Base-by-base conservation (phyloP, 257 asterid species). In the Penstemon eatonii region DNA sequence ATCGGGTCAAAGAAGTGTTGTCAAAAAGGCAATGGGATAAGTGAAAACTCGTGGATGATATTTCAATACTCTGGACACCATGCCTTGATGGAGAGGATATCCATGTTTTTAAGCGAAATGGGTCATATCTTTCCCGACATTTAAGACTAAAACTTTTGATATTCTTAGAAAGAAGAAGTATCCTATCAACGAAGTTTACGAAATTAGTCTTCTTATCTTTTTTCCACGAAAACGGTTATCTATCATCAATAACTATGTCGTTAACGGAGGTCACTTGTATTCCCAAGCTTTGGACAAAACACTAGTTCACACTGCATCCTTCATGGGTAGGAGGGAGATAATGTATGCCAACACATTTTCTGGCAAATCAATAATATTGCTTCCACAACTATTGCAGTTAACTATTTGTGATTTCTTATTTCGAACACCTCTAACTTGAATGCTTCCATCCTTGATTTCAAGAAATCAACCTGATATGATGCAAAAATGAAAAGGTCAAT, bases 281-380 rank as follows among this genome's bases (percentile, higher is more conserved):
- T n/a, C 49, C 65, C 65, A 59, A 38, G 12, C 18, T 11, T 40
- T 59, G 49, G 49, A 59, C 47, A 59, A 8, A 12, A 59, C 36
- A 59, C 47, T 9, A 9, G 47, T 40, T 12, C 47, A 49, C 44
- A 59, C 65, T 11, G 47, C 65, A 12, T 59, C 47, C 18, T 7
- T 59, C 11, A 19, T 4, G 3, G 65, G 15, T 42, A 59, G 47
- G 5, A 7, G 5, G 6, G 65, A 38, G 19, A 59, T 6, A 38
- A 59, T 59, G 33, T 25, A 25, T 1, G 33, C 2, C 33, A 25
- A 25, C 33, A 25, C 33, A 25, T 25, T 1, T 25, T 25, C 33
- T 25, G 33, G 33, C 33, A 25, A 25, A 25, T 25, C 33, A 25
- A 25, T 1, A 25, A 25, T 25, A 25, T 25, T 25, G 33, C 33